Evolutionary conservation across 495 filamentous ascomycete species (phyloP).

Genomic region (Bryoglossum gracile): DNA sequence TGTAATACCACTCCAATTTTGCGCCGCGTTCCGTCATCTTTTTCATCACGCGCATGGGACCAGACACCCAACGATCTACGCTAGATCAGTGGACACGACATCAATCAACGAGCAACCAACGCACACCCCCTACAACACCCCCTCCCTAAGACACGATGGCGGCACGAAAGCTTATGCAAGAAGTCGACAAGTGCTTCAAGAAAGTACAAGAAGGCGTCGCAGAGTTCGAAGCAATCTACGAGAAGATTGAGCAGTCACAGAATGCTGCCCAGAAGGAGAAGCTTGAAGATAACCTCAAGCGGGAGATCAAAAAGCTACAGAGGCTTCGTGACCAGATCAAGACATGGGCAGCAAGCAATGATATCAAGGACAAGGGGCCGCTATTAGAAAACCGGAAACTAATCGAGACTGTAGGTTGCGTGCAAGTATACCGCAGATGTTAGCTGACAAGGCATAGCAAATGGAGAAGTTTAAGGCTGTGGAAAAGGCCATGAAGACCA

Average conservation of each 20-base stretch:
- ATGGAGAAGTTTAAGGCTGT: constrained; percentile 99
- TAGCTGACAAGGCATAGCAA: constrained; percentile 53
- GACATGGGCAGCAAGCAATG: constrained; percentile 92
- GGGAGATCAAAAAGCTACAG: constrained; percentile 99
- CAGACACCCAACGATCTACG: constrained; percentile 6
- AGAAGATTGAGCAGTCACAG: constrained; percentile 84
- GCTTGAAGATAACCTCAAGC: constrained; percentile 92
- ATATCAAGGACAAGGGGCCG: constrained; percentile 98
- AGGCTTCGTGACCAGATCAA: constrained; percentile 97
- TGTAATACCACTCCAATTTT: not conserved
- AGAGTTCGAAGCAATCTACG: constrained; percentile 86
- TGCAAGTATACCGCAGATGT: not conserved
- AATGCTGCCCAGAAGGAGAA: constrained; percentile 97
- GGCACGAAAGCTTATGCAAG: constrained; percentile 88
- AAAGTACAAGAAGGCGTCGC: constrained; percentile 88
- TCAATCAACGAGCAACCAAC: constrained; percentile 8
- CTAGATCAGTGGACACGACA: constrained; percentile 20
- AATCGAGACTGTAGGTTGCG: constrained; percentile 76
- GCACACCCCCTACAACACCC: not conserved
- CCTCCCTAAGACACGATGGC: constrained; percentile 57
- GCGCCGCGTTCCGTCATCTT: not conserved
- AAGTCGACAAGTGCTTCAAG: constrained; percentile 98
- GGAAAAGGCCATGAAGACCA: constrained; percentile 99
- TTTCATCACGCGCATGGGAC: not conserved
- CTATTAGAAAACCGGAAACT: constrained; percentile 85